Evolutionary conservation across 192 early-diverging fungal species (phyloP).

Genomic region (Coemansia sp.): DNA sequence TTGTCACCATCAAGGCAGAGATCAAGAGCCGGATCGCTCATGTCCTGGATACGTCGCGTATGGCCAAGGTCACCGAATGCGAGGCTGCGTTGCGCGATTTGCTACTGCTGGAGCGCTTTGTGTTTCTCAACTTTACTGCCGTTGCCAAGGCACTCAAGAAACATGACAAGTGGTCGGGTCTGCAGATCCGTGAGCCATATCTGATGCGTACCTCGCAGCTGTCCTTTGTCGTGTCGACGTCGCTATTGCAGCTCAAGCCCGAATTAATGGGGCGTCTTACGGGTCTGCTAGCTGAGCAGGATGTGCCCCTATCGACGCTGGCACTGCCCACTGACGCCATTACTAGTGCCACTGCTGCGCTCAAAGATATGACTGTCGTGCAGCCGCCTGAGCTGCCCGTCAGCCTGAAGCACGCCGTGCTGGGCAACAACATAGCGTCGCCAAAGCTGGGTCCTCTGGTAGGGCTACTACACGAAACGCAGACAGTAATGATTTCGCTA

Average conservation of each 20-base stretch:
- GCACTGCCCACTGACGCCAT: constrained; percentile 16
- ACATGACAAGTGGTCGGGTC: constrained; percentile 80
- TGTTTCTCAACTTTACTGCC: constrained; percentile 85
- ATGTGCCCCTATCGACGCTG: constrained; percentile 35
- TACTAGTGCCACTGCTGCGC: constrained; percentile 22
- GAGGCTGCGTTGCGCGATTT: constrained; percentile 62
- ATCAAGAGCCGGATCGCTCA: constrained; percentile 17
- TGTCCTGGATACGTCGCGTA: constrained; percentile 22
- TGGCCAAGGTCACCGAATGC: constrained; percentile 27
- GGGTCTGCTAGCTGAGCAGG: constrained; percentile 35
- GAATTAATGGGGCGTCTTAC: constrained; percentile 68
- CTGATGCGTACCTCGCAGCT: constrained; percentile 67
- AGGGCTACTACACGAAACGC: constrained; percentile 51
- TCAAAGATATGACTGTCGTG: constrained; percentile 14
- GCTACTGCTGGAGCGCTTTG: constrained; percentile 76
- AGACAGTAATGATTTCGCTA: constrained; percentile 80
- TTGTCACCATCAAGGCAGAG: constrained; percentile 41
- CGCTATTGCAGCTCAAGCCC: constrained; percentile 68
- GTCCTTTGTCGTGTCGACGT: constrained; percentile 70
- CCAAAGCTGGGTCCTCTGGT: constrained; percentile 57
- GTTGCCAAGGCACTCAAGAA: constrained; percentile 89
- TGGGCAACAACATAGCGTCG: constrained; percentile 56
- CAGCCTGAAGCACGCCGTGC: constrained; percentile 21
- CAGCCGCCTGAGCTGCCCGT: constrained; percentile 4
- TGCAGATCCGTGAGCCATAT: constrained; percentile 72